phyloP scores from a whole-genome alignment of 1,284 basidiomycete genomes.

The Crepidotus sp. region DNA sequence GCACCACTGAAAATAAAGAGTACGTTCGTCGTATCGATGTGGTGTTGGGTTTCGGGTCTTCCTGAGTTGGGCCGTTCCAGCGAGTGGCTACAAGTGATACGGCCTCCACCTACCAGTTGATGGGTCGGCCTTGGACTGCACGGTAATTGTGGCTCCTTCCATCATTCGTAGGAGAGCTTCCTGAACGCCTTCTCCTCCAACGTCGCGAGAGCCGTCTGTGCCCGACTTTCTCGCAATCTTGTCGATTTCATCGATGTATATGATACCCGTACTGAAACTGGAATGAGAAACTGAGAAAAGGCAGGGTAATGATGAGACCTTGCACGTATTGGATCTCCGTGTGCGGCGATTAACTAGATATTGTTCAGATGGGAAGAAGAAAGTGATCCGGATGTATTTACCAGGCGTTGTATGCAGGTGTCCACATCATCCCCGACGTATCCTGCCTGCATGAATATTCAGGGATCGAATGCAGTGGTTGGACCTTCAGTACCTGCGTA shows the following conservation, averaged over 20 bases:
- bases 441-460: conserved; percentile 47
- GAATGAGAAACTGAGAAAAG: conserved; percentile 6
- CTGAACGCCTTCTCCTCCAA: conserved; percentile 94
- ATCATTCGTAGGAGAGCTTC: conserved; percentile 88
- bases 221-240: conserved; percentile 78
- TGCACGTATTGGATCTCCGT: conserved; percentile 78
- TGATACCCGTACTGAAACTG: conserved; percentile 68
- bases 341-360: conserved; percentile 33
- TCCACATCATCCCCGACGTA: conserved; percentile 95
- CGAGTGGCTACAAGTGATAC: not conserved
- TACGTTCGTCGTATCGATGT: conserved; percentile 82
- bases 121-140: conserved; percentile 57
- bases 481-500: conserved; percentile 46
- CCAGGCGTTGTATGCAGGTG: conserved; percentile 77
- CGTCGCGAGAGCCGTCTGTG: conserved; percentile 75
- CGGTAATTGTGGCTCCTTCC: conserved; percentile 80
- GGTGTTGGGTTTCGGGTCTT: conserved; percentile 52
- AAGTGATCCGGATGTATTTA: conserved; percentile 25
- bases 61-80: conserved; percentile 29
- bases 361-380: conserved; percentile 35
- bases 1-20: conserved; percentile 89
- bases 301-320: conserved; percentile 34
- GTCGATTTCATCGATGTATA: conserved; percentile 95
- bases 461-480: not conserved
- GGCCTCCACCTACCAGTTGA: not conserved